Base-by-base conservation (phyloP, 768 basidiomycete genomes). In the Hirschioporus abietinus region DNA sequence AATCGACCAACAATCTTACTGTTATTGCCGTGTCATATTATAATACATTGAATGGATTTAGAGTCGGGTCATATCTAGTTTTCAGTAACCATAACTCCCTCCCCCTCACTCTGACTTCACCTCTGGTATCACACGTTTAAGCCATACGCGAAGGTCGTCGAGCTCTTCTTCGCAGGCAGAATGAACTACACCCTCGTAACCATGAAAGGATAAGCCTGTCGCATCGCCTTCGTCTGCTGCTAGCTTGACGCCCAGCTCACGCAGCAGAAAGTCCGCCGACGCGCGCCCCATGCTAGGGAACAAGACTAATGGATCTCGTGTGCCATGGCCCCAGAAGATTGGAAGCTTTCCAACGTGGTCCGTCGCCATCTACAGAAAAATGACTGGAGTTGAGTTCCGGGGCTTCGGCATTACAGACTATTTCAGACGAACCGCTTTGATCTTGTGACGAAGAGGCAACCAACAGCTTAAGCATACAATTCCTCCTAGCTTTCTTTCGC, bases 311-410 rank as follows among this genome's bases (percentile, higher is more conserved):
- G 85, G 88, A 77, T 98, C 95, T 18, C 75, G 81, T 7, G 81
- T 83, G 25, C 95, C 95, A 69, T 95, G 92, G 15, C 91, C 95
- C 87, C 92, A 92, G 77, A 96, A 96, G 30, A 96, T 81, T 0
- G 94, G 91, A 24, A 86, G 81, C 3, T 83, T 81, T 60, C 82
- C 77, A 20, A 88, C 86, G 70, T 88, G 80, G 10, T 82, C 77
- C 18, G 85, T 84, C 59, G 82, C 75, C 82, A 92, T 86, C 91
- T 93, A 59, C 60, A 30, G 30, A 30, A 30, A 30, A 3, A 30
- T 36, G 35, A 65, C 69, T 63, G 66, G 67, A 65, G 63, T 59
- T 26, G 60, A 59, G 26, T 12, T 12, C 26, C 42, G 42, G 23
- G 1, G 26, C 1, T 35, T 34, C 42, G 24, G 42, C 1, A 17